These are phyloP conservation scores for Cyclotella kingstonii DNA, from an alignment of 108 stramenopile species.

Conservation along the genomic window DNA sequence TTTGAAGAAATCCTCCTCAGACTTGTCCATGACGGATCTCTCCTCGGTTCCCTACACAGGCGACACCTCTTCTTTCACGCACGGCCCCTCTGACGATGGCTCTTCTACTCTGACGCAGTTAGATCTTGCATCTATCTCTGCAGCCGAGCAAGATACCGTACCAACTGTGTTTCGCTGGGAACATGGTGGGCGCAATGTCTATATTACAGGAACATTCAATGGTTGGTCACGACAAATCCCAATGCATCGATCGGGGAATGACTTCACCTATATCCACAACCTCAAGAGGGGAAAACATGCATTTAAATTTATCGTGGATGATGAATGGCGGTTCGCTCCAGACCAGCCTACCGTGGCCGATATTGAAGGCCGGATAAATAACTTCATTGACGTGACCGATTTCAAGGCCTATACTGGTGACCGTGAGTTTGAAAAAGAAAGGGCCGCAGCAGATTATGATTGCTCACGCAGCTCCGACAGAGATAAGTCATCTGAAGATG, in stretches of 20 bases:
- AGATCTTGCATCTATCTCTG: conserved; percentile 36
- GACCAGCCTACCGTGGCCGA: conserved; percentile 98
- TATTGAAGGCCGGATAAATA: conserved; percentile 97
- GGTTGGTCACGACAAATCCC: conserved; percentile 97
- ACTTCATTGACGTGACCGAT: conserved; percentile 98
- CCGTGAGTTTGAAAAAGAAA: conserved; percentile 82
- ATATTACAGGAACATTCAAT: conserved; percentile 99
- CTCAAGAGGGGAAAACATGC: conserved; percentile 95
- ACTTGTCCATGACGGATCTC: conserved; percentile 43
- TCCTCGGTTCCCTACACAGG: not conserved
- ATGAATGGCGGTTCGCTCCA: conserved; percentile 96
- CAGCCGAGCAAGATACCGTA: conserved; percentile 84
- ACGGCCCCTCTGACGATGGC: not conserved
- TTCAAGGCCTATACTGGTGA: conserved; percentile 96
- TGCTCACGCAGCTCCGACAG: conserved; percentile 16
- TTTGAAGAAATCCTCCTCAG: conserved; percentile 23
- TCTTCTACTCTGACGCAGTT: conserved; percentile 2
- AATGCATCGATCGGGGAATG: conserved; percentile 99
- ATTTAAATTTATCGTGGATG: conserved; percentile 99
- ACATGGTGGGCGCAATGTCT: conserved; percentile 96
- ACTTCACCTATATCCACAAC: conserved; percentile 99
- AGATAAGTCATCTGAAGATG: conserved; percentile 13
- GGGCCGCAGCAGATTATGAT: conserved; percentile 67
- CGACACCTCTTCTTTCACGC: not conserved
- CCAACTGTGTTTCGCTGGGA: conserved; percentile 99